Evolutionary conservation across 345 rosid genomes (phyloP), one percentile per base, ranked within the genome.

Genomic region (Arabidopsis suecica): DNA sequence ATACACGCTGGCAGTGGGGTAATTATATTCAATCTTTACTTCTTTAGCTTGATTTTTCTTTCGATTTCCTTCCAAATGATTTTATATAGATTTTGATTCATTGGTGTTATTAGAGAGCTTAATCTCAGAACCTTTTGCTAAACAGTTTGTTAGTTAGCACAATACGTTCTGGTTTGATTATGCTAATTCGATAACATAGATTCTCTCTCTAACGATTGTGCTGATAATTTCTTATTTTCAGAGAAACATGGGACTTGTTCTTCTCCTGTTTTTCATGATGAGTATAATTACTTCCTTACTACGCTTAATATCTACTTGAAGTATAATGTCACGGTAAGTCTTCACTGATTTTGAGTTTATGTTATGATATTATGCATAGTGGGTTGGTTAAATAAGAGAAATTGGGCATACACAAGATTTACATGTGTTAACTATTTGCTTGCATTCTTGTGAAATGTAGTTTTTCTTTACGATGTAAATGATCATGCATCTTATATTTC

Each of bases 171-270:
- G 5, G 20, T 68, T 68, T 68, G 14, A 16, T n/a, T 53, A 34
- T 76, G 65, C 42, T 36, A 23, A 20, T 47, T 36, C 9, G 16
- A 60, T 32, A 36, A 58, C 32, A 37, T 49, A 22, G 28, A 11
- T 18, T 41, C 16, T 40, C 23, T 63, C 28, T 56, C 65, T 65
- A 73, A 67, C 22, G 6, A 0, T 67, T 13, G 18, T 57, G 50
- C 57, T 68, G 70, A 13, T 58, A 5, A 48, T 65, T 71, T 78
- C 18, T 44, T 47, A 51, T 77, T 44, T 55, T 47, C 90, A 94
- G 98, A 94, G 90, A 94, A 90, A 81, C 98, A 94, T 57, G 98
- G 98, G 61, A 94, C 97, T 65, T 94, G 98, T 77, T 87, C 93
- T 45, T 82, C 58, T 81, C 89, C 97, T 59, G 97, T 91, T 60